Conservation (phyloP, 148 eudicot species). For the Vaccinium corymbosum region DNA sequence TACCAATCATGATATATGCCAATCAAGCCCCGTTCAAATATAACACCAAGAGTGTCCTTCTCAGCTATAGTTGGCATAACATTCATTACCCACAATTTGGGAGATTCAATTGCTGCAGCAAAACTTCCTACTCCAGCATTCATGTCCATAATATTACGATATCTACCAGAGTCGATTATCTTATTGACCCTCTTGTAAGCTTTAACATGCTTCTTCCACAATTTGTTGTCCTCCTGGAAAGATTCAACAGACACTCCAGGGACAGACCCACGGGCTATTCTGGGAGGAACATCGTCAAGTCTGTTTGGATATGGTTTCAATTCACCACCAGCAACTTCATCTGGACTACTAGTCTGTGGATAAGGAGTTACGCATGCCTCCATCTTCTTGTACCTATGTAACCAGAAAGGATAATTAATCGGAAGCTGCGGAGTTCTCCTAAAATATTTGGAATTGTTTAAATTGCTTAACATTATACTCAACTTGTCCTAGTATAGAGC, state of each 20-base stretch:
- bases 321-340: conserved; percentile 46
- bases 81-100: conserved; percentile 55
- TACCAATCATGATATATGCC: conserved; percentile 62
- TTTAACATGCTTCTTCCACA: conserved; percentile 42
- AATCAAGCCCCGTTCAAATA: conserved; percentile 50
- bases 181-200: conserved; percentile 47
- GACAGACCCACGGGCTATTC: conserved; percentile 40
- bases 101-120: conserved; percentile 48
- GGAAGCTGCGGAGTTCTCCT: neutral
- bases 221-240: conserved; percentile 37
- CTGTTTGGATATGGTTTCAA: conserved; percentile 46
- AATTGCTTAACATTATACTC: neutral
- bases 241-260: conserved; percentile 34
- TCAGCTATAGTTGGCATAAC: conserved; percentile 46
- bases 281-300: conserved; percentile 38
- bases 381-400: conserved; percentile 49
- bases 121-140: conserved; percentile 55
- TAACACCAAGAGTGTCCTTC: conserved; percentile 43
- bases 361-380: conserved; percentile 52
- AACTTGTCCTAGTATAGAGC: neutral
- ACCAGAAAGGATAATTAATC: neutral
- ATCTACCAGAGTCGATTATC: conserved; percentile 46
- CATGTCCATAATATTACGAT: conserved; percentile 58
- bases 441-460: neutral
- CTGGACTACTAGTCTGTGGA: conserved; percentile 31